Evolutionary conservation across 345 rosid species (phyloP).

Genomic region (Cardiospermum halicacabum): DNA sequence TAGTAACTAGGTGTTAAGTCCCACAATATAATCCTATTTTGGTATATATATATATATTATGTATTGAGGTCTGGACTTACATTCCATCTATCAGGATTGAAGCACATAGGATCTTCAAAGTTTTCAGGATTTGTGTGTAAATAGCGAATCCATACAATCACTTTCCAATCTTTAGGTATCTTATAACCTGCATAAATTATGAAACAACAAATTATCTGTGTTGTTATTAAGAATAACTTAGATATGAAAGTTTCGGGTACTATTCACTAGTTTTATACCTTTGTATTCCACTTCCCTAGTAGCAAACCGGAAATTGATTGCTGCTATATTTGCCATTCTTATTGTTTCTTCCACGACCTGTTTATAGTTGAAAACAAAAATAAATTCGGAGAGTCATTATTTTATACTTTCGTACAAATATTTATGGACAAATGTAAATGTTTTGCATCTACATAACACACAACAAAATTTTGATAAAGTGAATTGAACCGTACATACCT

Average conservation of each 20-base stretch:
- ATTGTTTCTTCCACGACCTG: constrained; percentile 42
- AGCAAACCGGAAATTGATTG: constrained; percentile 14
- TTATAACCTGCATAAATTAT: constrained; percentile 23
- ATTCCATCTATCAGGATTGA: constrained; percentile 47
- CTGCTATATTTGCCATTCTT: constrained; percentile 32
- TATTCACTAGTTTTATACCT: constrained; percentile 12
- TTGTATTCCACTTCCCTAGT: constrained; percentile 26
- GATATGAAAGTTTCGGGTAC: not conserved
- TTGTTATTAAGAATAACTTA: not conserved
- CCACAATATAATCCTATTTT: no score
- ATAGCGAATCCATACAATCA: constrained; percentile 32
- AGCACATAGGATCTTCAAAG: constrained; percentile 35
- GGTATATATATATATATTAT: no score
- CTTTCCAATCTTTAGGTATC: constrained; percentile 43
- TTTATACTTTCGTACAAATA: no score
- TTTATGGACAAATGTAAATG: no score
- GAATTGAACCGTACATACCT: no score
- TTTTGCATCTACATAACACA: no score
- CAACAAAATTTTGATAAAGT: no score
- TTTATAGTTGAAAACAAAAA: not conserved
- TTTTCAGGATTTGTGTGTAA: constrained; percentile 27
- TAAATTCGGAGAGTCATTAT: no score
- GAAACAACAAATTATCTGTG: no score
- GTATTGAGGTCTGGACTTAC: constrained; percentile 15
- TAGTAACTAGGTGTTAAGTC: no score